Conservation (phyloP, 768 basidiomycete genomes). For the Vishniacozyma victoriae region DNA sequence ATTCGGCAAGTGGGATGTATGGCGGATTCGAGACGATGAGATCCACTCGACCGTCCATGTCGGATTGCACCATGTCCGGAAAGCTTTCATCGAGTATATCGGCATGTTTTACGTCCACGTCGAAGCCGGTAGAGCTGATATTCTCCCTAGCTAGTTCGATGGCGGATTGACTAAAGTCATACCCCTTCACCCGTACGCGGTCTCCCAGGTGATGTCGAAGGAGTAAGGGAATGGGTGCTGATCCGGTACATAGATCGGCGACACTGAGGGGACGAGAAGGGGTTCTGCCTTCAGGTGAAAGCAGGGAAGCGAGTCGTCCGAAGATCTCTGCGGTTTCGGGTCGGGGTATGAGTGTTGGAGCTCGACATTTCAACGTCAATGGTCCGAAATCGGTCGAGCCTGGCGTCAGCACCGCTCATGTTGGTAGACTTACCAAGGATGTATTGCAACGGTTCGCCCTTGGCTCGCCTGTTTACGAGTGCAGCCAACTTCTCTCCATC, state of each 20-base stretch:
- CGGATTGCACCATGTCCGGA: slow-evolving; percentile 6
- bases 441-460: slow-evolving; percentile 81
- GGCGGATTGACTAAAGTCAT: slow-evolving; percentile 24
- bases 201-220: slow-evolving; percentile 54
- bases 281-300: slow-evolving; percentile 23
- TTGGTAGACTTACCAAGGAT: slow-evolving; percentile 62
- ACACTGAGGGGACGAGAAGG: slow-evolving; percentile 49
- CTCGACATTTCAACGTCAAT: slow-evolving; percentile 63
- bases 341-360: slow-evolving; percentile 86
- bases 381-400: slow-evolving; percentile 61
- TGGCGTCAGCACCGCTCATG: slow-evolving; percentile 1
- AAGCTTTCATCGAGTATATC: background rate
- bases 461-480: slow-evolving; percentile 58
- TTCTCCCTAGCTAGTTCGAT: slow-evolving; percentile 8
- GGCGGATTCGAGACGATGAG: slow-evolving; percentile 41
- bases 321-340: slow-evolving; percentile 64
- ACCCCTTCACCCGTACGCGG: background rate
- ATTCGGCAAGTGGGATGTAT: slow-evolving; percentile 70
- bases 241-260: slow-evolving; percentile 87
- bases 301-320: slow-evolving; percentile 39
- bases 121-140: background rate
- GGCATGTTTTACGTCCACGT: background rate
- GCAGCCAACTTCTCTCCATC: slow-evolving; percentile 8
- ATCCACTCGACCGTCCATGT: slow-evolving; percentile 52
- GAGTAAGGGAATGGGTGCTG: slow-evolving; percentile 85